Evolutionary conservation across 1,139 yeast species (phyloP).

Genomic region (Suhomyces bribrorum): DNA sequence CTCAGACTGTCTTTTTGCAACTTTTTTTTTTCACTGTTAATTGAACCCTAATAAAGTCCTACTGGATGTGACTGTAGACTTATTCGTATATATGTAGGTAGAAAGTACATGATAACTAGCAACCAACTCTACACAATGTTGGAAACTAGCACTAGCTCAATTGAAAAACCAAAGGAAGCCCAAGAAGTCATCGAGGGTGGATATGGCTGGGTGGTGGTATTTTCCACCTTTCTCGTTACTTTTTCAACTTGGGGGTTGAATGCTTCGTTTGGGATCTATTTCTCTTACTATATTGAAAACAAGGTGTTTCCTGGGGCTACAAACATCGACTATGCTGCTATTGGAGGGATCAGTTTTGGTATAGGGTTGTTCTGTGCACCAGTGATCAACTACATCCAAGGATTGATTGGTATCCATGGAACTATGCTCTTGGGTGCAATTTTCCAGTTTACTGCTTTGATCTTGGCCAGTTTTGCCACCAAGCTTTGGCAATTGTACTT

Average conservation of each 20-base stretch:
- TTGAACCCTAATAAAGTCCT: no score
- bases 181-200: constrained; percentile 50
- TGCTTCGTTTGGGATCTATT: constrained; percentile 66
- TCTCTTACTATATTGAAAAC: constrained; percentile 51
- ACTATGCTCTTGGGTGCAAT: constrained; percentile 29
- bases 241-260: constrained; percentile 75
- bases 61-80: not conserved
- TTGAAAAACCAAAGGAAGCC: not conserved
- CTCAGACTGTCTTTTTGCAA: not conserved
- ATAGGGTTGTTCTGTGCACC: constrained; percentile 63
- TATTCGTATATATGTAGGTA: no score
- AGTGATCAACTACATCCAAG: constrained; percentile 28
- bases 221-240: constrained; percentile 47
- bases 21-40: no score
- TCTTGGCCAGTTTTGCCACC: constrained; percentile 65
- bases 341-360: constrained; percentile 67
- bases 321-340: constrained; percentile 60
- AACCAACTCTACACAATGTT: not conserved
- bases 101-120: not conserved
- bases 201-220: constrained; percentile 67
- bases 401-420: constrained; percentile 15
- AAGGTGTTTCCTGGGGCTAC: constrained; percentile 58
- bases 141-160: not conserved
- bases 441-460: constrained; percentile 42
- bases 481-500: constrained; percentile 62